Conservation (phyloP, 2,329 filamentous ascomycete genomes). For the Neonectria ditissima region DNA sequence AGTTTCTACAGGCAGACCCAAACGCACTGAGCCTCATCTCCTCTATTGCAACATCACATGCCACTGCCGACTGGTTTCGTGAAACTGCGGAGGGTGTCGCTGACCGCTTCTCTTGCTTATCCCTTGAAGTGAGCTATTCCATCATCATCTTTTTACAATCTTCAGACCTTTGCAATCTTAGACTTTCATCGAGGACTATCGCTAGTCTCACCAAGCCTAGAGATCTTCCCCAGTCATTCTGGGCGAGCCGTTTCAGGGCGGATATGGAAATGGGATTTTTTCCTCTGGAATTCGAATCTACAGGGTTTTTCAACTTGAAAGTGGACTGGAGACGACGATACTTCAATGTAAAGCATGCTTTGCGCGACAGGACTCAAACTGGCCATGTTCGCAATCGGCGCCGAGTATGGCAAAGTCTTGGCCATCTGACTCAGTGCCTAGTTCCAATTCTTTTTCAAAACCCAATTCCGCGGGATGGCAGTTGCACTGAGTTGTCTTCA, state of each 20-base stretch:
- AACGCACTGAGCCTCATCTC: neutral
- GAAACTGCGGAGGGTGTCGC: neutral
- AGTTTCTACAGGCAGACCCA: constrained; percentile 16
- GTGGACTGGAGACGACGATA: constrained; percentile 16
- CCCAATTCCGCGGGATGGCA: fast-evolving
- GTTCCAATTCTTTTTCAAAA: constrained; percentile 6
- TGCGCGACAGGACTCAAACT: neutral
- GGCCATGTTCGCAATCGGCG: constrained; percentile 5
- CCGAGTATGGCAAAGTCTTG: constrained; percentile 13
- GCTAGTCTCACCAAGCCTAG: neutral
- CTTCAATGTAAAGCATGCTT: neutral
- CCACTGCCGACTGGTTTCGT: neutral
- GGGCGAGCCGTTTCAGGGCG: constrained; percentile 24
- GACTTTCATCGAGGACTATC: constrained; percentile 17
- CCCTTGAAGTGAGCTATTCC: constrained; percentile 2
- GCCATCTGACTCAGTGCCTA: neutral
- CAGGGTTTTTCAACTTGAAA: neutral
- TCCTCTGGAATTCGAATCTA: fast-evolving
- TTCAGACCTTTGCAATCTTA: constrained; percentile 5
- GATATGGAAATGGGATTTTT: constrained; percentile 24
- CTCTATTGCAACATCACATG: neutral
- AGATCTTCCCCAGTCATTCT: constrained; percentile 20
- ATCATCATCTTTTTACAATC: neutral
- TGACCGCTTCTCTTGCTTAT: constrained; percentile 11
- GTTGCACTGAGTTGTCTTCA: neutral